phyloP scores from a whole-genome alignment of 768 basidiomycete genomes.

The Podaxis mareebaensis region DNA sequence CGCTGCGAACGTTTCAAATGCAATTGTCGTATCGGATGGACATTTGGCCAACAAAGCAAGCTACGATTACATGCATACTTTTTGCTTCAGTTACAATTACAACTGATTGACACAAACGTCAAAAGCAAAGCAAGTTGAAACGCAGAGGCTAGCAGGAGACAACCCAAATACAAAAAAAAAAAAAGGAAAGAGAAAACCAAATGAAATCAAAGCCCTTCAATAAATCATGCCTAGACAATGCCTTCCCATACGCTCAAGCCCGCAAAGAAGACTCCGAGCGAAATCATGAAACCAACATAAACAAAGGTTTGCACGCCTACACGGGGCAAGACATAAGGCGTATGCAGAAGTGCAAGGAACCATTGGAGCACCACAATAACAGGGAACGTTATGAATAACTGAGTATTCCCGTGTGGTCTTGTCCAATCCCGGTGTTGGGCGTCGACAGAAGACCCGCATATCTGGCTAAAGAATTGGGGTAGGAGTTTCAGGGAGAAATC shows the following conservation, averaged over 20 bases:
- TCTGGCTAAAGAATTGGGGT: constrained; percentile 10
- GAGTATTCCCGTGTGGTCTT: constrained; percentile 27
- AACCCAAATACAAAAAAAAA: not conserved
- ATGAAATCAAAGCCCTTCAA: not conserved
- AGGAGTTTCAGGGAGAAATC: constrained; percentile 32
- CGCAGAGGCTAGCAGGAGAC: not conserved
- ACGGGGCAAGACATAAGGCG: constrained; percentile 63
- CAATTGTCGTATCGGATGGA: too few relatives aligned
- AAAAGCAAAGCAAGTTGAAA: not conserved
- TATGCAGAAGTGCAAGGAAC: constrained; percentile 62
- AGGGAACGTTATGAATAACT: constrained; percentile 42
- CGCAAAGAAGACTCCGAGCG: constrained; percentile 69
- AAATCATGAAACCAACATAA: constrained; percentile 66
- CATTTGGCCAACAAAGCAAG: not conserved
- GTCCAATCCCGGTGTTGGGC: not conserved
- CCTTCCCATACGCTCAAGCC: constrained; percentile 76
- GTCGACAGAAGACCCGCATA: not conserved
- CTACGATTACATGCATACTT: not conserved
- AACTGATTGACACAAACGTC: not conserved
- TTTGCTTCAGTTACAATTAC: not conserved
- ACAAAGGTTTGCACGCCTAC: constrained; percentile 78
- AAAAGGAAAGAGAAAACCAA: not conserved
- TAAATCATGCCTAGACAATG: constrained; percentile 27
- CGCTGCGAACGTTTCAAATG: too few relatives aligned
- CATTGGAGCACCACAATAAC: constrained; percentile 50